Evolutionary conservation across 441 rosid genomes (phyloP), one percentile per base, ranked within the genome.

Genomic region (Arabidopsis lyrata): DNA sequence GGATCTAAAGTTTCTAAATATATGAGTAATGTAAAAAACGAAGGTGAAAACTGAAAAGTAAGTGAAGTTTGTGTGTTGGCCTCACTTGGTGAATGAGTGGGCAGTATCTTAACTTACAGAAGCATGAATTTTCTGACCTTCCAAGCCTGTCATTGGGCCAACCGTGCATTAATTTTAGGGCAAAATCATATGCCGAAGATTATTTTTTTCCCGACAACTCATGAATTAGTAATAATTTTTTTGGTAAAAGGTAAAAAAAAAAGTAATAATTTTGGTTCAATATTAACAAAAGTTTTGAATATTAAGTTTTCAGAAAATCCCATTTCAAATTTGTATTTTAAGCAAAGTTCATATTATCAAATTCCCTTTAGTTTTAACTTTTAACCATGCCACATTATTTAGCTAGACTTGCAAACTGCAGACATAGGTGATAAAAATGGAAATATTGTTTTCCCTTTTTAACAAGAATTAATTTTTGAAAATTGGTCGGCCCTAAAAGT

Each of bases 111-210:
- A 38, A 29, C 15, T 41, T 41, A 16, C 61, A 15, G 13, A 35
- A 34, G 8, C 70, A 54, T 72, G 20, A 64, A 34, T 34, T 56
- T 55, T 56, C 7, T 55, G 12, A 65, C 59, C 65, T 55, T 73
- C 65, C 66, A 56, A 65, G 65, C 52, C 50, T 35, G 24, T 27
- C 15, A 16, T 2, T 56, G 72, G 59, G 32, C 70, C 70, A 63
- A n/a, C 38, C 22, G 3, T 55, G 15, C 41, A 73, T 45, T 73
- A 44, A 63, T 5, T 24, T 34, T 41, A 22, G 18, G n/a, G 8
- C 4, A 34, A 32, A 32, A 22, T 12, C 11, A 63, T 13, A 22
- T 22, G 24, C 24, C 24, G 24, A 24, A 24, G 27, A 24, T 24
- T 24, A 2, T 24, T 35, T 35, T 35, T 32, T 32, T 6, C 8